Evolutionary conservation across 2,329 filamentous ascomycete species (phyloP).

Genomic region (Arthrocladium fulminans): DNA sequence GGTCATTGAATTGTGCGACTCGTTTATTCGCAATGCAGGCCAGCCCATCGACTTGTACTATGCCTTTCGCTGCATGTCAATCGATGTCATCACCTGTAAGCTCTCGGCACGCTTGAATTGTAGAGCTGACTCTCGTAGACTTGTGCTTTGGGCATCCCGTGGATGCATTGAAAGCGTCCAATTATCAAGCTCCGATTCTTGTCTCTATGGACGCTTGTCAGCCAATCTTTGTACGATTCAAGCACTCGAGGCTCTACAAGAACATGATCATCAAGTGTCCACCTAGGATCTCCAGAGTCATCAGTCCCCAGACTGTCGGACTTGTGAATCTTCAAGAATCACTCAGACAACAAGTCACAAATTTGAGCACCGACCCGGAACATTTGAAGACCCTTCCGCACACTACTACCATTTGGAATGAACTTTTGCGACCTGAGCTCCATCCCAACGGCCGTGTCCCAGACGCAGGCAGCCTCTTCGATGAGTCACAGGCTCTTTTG

Average conservation of each 20-base stretch:
- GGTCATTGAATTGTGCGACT: slow-evolving; percentile 11
- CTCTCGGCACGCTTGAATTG: no score
- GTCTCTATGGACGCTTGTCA: slow-evolving; percentile 22
- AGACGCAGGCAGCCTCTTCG: slow-evolving; percentile 29
- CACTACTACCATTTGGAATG: slow-evolving; percentile 32
- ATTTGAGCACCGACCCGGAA: slow-evolving; percentile 22
- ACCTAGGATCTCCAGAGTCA: slow-evolving; percentile 28
- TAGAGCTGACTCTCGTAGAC: no score
- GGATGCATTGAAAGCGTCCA: slow-evolving; percentile 19
- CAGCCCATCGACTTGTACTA: slow-evolving; percentile 16
- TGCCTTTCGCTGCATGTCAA: slow-evolving; percentile 21
- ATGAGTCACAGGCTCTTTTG: slow-evolving; percentile 39
- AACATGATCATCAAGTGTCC: slow-evolving; percentile 31
- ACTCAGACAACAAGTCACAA: slow-evolving; percentile 21
- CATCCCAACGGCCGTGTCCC: slow-evolving; percentile 28
- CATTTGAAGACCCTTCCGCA: slow-evolving; percentile 25
- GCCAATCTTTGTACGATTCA: slow-evolving; percentile 19
- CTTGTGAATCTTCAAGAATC: slow-evolving; percentile 33
- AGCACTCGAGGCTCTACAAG: slow-evolving; percentile 26
- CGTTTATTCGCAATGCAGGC: slow-evolving; percentile 7
- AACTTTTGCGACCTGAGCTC: slow-evolving; percentile 26
- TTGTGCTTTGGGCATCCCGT: slow-evolving; percentile 23
- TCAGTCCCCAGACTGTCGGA: slow-evolving; percentile 30
- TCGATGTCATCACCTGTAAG: slow-evolving; percentile 19
- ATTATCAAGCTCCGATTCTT: slow-evolving; percentile 21